phyloP scores from a whole-genome alignment of 352 stramenopile genomes.

The Globisporangium heterothallicum region DNA sequence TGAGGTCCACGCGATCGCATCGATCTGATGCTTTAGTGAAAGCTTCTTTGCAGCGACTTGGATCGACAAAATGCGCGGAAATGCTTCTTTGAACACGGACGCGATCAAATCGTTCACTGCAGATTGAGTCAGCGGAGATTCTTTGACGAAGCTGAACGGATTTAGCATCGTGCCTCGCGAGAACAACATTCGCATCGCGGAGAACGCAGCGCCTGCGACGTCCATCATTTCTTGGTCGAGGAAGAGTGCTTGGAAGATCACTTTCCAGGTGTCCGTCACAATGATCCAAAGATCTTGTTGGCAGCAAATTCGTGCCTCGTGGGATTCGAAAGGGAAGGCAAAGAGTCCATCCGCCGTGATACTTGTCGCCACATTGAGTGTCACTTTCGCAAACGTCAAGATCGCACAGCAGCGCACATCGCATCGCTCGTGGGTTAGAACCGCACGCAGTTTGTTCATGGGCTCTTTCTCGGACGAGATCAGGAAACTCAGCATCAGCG shows the following conservation, averaged over 20 bases:
- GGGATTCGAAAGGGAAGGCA: conserved; percentile 77
- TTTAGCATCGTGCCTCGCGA: conserved; percentile 35
- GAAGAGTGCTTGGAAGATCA: conserved; percentile 66
- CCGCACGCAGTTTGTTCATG: conserved; percentile 69
- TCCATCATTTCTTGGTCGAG: conserved; percentile 12
- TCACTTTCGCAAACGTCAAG: conserved; percentile 47
- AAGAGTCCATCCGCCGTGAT: conserved; percentile 46
- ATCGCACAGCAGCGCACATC: conserved; percentile 60
- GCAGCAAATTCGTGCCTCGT: conserved; percentile 73
- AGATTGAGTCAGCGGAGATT: conserved; percentile 25
- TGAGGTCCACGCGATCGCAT: conserved; percentile 54
- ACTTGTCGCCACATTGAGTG: conserved; percentile 38
- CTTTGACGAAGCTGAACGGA: conserved; percentile 24
- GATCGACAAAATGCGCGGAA: conserved; percentile 45
- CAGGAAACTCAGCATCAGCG: conserved; percentile 60
- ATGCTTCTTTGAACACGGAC: conserved; percentile 62
- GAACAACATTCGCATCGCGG: conserved; percentile 56
- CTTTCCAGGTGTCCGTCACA: conserved; percentile 73
- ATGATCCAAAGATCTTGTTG: conserved; percentile 79
- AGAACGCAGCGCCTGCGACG: conserved; percentile 42
- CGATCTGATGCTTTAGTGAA: conserved; percentile 50
- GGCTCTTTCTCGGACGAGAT: conserved; percentile 58
- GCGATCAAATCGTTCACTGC: conserved; percentile 62
- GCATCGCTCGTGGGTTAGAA: conserved; percentile 62
- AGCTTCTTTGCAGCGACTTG: conserved; percentile 36